Percentiles rank a stretch among this genome's conserved stretches.
Conservation (phyloP, 2,329 filamentous ascomycete species). For the Atkinsonella texensis region DNA sequence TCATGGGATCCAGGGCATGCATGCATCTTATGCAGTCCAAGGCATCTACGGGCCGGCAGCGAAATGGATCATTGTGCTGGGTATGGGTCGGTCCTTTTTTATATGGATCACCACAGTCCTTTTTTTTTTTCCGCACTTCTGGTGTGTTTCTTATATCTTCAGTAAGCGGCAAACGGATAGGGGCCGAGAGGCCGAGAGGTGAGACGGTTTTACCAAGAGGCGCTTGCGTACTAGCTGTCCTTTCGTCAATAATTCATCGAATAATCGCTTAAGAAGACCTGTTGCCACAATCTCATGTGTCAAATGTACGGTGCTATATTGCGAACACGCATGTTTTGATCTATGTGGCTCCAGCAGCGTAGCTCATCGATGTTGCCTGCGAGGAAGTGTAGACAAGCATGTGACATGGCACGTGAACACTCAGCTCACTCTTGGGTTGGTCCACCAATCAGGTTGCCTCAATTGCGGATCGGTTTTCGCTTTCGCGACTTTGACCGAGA, state of each 20-base stretch:
- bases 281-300: background rate
- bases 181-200: too few species aligned
- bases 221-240: background rate
- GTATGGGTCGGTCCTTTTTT: conserved; percentile 2
- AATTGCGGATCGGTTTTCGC: conserved; percentile 37
- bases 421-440: background rate
- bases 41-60: conserved; percentile 1
- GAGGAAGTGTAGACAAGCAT: conserved; percentile 5
- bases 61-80: background rate
- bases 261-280: background rate
- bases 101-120: background rate
- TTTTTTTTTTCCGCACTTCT: background rate
- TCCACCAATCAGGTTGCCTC: conserved; percentile 34
- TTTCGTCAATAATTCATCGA: background rate
- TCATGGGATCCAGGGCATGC: conserved; percentile 5
- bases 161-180: too few species aligned
- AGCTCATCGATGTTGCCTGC: too few species aligned
- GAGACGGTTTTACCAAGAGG: too few species aligned
- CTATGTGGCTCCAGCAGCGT: background rate
- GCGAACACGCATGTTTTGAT: background rate
- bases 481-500: conserved; percentile 27
- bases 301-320: background rate
- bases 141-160: too few species aligned
- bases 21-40: conserved; percentile 3
- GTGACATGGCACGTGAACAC: conserved; percentile 12